Evolutionary conservation across 1,284 basidiomycete species (phyloP), one percentile per base, ranked within the genome.

Genomic region (Microbotryum lychnidis-dioicae): DNA sequence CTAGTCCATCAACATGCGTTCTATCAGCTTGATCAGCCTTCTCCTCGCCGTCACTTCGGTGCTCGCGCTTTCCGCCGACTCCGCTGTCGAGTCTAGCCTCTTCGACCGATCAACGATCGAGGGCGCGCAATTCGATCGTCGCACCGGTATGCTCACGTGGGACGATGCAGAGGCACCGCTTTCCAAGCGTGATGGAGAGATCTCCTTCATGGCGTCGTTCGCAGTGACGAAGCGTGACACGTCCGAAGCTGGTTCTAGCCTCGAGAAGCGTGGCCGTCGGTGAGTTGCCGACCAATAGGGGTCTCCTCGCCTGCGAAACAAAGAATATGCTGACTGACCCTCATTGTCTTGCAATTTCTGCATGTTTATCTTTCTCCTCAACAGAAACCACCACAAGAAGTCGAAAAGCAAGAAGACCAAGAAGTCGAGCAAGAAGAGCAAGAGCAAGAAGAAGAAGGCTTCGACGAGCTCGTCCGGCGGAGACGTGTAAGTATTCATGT

Each of bases 401-500:
- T 23, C 29, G 31, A 65, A 60, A 44, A 31, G 29, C 1, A 62
- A 62, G 45, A 46, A 21, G 14, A 21, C 46, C n/a, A 56, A 49
- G 48, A 55, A 47, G 50, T 52, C 58, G 53, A 42, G 6, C 21
- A 62, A 62, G 47, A 61, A 46, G 44, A 55, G 50, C 45, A 47
- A 52, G 51, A 56, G 42, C 46, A 56, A 44, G 45, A 58, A 64
- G 55, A 60, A 54, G 37, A 59, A 56, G 55, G 42, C 29, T 33
- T 21, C 48, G 9, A 52, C 27, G 51, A 59, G 52, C 50, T 25
- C 27, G 37, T 45, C 27, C 16, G 18, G 44, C 44, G 37, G 37
- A 42, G 37, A 42, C 16, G 16, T 42, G 37, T 42, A 42, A 16
- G 37, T 16, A 3, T 4, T 42, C 18, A 18, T 4, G 10, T 10